These are phyloP conservation scores for Physcia stellaris DNA, from an alignment of 495 filamentous ascomycete species.

Conservation along the genomic window DNA sequence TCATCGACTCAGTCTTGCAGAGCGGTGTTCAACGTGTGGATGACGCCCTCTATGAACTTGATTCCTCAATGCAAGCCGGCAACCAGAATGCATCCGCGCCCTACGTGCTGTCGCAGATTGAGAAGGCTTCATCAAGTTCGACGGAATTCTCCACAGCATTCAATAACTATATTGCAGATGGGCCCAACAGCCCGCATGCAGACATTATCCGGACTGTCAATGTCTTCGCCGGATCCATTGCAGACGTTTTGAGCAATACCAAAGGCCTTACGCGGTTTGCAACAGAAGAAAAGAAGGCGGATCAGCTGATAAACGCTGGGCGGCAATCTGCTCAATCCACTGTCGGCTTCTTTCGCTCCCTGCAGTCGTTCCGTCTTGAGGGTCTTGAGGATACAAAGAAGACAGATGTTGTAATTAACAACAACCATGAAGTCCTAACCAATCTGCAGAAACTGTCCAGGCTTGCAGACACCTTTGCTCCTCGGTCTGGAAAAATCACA, in stretches of 20 bases:
- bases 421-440: conserved; percentile 85
- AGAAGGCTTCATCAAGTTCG: conserved; percentile 87
- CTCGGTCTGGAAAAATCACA: conserved; percentile 65
- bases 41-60: conserved; percentile 91
- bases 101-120: conserved; percentile 89
- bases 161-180: conserved; percentile 95
- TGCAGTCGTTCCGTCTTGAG: conserved; percentile 87
- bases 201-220: conserved; percentile 89
- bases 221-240: conserved; percentile 75
- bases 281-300: conserved; percentile 85
- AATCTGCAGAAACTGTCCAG: conserved; percentile 85
- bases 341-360: conserved; percentile 87
- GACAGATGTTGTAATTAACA: conserved; percentile 91
- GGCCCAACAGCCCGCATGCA: conserved; percentile 79
- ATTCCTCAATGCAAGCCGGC: conserved; percentile 94
- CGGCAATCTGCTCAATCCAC: conserved; percentile 78
- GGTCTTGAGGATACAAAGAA: conserved; percentile 76
- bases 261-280: conserved; percentile 92
- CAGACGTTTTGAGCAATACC: conserved; percentile 89
- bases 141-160: conserved; percentile 96
- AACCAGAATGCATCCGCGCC: conserved; percentile 96
- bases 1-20: conserved; percentile 93
- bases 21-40: conserved; percentile 89
- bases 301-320: conserved; percentile 65
- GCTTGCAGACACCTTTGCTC: conserved; percentile 78